phyloP scores from a whole-genome alignment of 768 basidiomycete genomes.

The Suillus lakei region DNA sequence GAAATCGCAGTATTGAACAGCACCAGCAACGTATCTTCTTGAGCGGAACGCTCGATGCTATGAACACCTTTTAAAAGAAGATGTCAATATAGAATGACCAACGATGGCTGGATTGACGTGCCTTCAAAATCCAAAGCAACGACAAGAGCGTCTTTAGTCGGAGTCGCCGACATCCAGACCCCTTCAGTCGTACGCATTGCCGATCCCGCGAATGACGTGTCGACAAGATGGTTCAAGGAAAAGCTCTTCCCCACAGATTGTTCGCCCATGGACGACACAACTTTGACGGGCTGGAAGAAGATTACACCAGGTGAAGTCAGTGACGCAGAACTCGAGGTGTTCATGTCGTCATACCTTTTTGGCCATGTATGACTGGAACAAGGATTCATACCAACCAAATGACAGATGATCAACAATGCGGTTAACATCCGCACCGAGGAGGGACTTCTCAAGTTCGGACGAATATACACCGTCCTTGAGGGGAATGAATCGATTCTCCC shows the following conservation, averaged over 20 bases:
- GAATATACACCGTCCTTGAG: slow-evolving; percentile 63
- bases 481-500: slow-evolving; percentile 64
- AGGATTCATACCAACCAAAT: slow-evolving; percentile 68
- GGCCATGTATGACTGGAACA: slow-evolving; percentile 67
- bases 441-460: slow-evolving; percentile 49
- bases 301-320: neutral
- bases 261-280: slow-evolving; percentile 72
- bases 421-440: slow-evolving; percentile 63
- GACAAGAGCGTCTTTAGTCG: slow-evolving; percentile 55
- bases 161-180: slow-evolving; percentile 71
- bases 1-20: slow-evolving; percentile 70
- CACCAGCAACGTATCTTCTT: slow-evolving; percentile 67
- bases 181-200: slow-evolving; percentile 73
- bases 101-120: slow-evolving; percentile 11
- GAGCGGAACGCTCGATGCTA: slow-evolving; percentile 65
- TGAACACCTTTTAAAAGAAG: slow-evolving; percentile 48
- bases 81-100: slow-evolving; percentile 10
- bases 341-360: slow-evolving; percentile 43
- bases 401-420: slow-evolving; percentile 59
- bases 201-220: slow-evolving; percentile 68
- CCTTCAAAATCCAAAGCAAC: slow-evolving; percentile 73
- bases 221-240: slow-evolving; percentile 60
- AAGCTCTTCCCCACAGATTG: slow-evolving; percentile 70
- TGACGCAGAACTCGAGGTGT: neutral
- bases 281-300: slow-evolving; percentile 55